Evolutionary conservation across 768 basidiomycete genomes (phyloP), one percentile per base, ranked within the genome.

Genomic region (Asterophora lycoperdoides): DNA sequence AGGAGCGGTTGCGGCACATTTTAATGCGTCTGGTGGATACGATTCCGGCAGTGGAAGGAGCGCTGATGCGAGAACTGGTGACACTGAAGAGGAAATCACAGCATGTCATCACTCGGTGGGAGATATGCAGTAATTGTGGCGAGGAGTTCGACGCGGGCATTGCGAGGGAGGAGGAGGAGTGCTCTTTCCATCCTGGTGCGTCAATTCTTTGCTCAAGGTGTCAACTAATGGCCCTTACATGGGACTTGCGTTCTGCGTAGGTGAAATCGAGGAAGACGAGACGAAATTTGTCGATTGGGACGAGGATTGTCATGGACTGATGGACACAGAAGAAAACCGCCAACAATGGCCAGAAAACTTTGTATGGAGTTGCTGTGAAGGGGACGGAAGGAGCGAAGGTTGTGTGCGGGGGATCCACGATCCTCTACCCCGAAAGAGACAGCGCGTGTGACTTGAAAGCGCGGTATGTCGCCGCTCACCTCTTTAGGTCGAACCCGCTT

Each of bases 151-250:
- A 80, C 51, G 61, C 66, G 36, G 67, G 68, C 10, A 60, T 56
- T 5, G 52, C 60, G 36, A 62, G 72, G 38, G 68, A 60, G 15
- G 64, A 70, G 4, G 67, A 63, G 3, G 75, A 76, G 49, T 82
- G 79, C 51, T 39, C 51, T 14, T 79, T 76, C 54, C 80, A 81
- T 65, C 71, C 75, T 36, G 79, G 80, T 78, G 46, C 43, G 71
- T 52, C n/a, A 40, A 8, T 19, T 23, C n/a, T 44, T 44, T 17
- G 6, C 4, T 29, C 18, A 26, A 19, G 29, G 44, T 18, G 18
- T 20, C 20, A 34, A 37, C 20, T 15, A 39, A 46, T 37, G 26
- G 39, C 35, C 19, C 14, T 39, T 37, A 13, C 41, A 47, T 43
- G 15, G 8, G 36, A 32, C 2, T 19, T 8, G 20, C 30, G 10